Conservation (phyloP, 495 filamentous ascomycete genomes). For the Aspergillus conjunctus region DNA sequence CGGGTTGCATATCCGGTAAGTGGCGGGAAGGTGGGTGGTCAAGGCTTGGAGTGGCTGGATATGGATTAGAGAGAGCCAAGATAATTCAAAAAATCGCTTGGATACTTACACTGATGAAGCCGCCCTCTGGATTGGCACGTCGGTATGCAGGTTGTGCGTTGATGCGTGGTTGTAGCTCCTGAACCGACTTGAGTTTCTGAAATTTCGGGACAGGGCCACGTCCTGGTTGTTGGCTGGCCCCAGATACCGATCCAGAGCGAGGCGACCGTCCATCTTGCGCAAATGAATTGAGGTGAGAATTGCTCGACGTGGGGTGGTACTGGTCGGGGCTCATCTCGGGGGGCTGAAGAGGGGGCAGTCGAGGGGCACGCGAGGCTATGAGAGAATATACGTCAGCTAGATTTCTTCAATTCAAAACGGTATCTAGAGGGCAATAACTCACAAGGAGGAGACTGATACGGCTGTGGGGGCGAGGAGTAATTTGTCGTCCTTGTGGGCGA, state of each 20-base stretch:
- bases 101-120: constrained; percentile 90
- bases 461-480: constrained; percentile 64
- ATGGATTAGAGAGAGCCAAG: constrained; percentile 19
- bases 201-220: constrained; percentile 86
- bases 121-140: constrained; percentile 93
- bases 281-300: constrained; percentile 71
- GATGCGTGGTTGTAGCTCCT: constrained; percentile 79
- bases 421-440: constrained; percentile 31
- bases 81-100: not conserved
- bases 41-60: constrained; percentile 90
- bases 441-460: constrained; percentile 65
- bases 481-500: constrained; percentile 61
- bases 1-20: constrained; percentile 98
- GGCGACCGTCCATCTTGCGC: constrained; percentile 75
- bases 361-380: constrained; percentile 43
- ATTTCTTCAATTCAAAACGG: not conserved
- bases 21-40: constrained; percentile 88
- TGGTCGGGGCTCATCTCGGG: constrained; percentile 62
- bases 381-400: constrained; percentile 14
- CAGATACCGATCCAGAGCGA: constrained; percentile 47
- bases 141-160: constrained; percentile 88
- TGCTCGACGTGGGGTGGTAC: constrained; percentile 70
- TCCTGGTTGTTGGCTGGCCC: constrained; percentile 49
- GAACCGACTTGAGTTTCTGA: constrained; percentile 67
- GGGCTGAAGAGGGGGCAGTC: constrained; percentile 71